phyloP scores from a whole-genome alignment of 331 rosid species.

The Dryas integrifolia region DNA sequence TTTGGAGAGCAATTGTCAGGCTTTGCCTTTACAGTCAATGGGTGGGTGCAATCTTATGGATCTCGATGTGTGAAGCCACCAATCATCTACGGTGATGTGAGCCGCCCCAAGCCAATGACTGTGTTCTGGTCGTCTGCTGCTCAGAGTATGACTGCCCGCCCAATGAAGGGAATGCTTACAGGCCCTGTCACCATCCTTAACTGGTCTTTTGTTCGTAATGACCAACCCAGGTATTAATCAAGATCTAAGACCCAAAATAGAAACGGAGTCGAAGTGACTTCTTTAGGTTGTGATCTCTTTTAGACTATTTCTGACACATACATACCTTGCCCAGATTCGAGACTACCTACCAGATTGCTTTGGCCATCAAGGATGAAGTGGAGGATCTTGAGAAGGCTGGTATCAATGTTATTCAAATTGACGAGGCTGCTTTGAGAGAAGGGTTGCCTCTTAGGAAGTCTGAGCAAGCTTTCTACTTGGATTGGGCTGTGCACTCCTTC shows the following conservation, averaged over 20 bases:
- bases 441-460: slow-evolving; percentile 92
- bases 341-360: slow-evolving; percentile 89
- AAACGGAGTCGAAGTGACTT: too few relatives aligned
- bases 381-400: slow-evolving; percentile 95
- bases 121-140: slow-evolving; percentile 92
- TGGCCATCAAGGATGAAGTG: slow-evolving; percentile 96
- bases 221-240: slow-evolving; percentile 56
- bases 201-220: slow-evolving; percentile 96
- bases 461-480: slow-evolving; percentile 83
- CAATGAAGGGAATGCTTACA: slow-evolving; percentile 99
- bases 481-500: slow-evolving; percentile 97
- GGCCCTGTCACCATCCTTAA: slow-evolving; percentile 99
- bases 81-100: slow-evolving; percentile 96
- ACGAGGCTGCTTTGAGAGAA: slow-evolving; percentile 97
- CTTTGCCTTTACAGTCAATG: slow-evolving; percentile 89
- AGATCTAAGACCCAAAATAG: too few relatives aligned
- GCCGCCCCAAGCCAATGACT: slow-evolving; percentile 97
- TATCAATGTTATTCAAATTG: slow-evolving; percentile 83
- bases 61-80: slow-evolving; percentile 99
- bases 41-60: slow-evolving; percentile 99
- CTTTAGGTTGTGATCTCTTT: too few relatives aligned
- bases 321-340: slow-evolving; percentile 56
- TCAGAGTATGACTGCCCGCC: slow-evolving; percentile 91
- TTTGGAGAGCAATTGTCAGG: slow-evolving; percentile 96
- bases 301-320: too few relatives aligned